A percentile compares a stretch with the other conserved stretches of the same genome.
Evolutionary conservation across 2,329 filamentous ascomycete species (phyloP).

Genomic region (Fusarium duplospermum): DNA sequence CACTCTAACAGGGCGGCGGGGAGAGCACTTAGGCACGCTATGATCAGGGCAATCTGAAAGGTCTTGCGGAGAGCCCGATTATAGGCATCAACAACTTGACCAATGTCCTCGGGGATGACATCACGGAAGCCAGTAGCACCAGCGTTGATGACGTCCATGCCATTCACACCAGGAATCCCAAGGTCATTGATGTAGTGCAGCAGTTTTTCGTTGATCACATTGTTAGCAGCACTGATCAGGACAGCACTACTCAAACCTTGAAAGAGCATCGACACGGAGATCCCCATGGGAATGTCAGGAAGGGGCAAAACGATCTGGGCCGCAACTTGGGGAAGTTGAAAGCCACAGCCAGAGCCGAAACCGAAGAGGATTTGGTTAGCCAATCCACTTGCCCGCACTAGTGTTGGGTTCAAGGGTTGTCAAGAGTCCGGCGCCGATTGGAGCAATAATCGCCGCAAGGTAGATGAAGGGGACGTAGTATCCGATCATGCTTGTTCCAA

Average conservation of each 20-base stretch:
- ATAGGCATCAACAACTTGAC: slow-evolving; percentile 58
- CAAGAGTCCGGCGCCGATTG: slow-evolving; percentile 54
- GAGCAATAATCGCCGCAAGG: slow-evolving; percentile 42
- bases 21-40: slow-evolving; percentile 49
- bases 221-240: not conserved
- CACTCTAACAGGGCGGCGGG: slow-evolving; percentile 23
- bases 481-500: slow-evolving; percentile 45
- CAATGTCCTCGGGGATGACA: slow-evolving; percentile 5
- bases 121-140: slow-evolving; percentile 15
- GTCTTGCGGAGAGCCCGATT: slow-evolving; percentile 68
- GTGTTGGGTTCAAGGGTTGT: slow-evolving; percentile 47
- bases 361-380: slow-evolving; percentile 54
- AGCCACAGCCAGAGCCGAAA: slow-evolving; percentile 6
- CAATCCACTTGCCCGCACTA: slow-evolving; percentile 33
- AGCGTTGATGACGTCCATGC: slow-evolving; percentile 3
- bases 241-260: slow-evolving; percentile 1
- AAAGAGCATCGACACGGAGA: not conserved
- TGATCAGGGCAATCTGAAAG: slow-evolving; percentile 70
- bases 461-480: slow-evolving; percentile 55
- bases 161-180: slow-evolving; percentile 23
- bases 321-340: slow-evolving; percentile 6
- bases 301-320: not conserved
- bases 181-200: not conserved
- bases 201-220: not conserved
- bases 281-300: slow-evolving; percentile 3